phyloP scores from a whole-genome alignment of 1,139 yeast species.

The Blastobotrys arbuscula region DNA sequence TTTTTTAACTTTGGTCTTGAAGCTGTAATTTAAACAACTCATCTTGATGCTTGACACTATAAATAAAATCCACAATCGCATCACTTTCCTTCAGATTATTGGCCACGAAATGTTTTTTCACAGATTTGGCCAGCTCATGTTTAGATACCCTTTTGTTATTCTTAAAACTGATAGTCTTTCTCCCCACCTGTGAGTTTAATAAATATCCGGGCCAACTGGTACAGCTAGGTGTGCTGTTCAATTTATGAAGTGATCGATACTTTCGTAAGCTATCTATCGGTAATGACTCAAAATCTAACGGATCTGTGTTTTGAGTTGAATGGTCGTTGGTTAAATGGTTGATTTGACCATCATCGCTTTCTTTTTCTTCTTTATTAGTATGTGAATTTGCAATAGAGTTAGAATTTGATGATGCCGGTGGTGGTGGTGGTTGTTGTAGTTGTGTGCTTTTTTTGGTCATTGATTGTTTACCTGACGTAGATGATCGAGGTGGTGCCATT shows the following conservation, averaged over 20 bases:
- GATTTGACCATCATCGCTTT: not conserved
- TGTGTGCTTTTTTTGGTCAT: not conserved
- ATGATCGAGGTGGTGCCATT: slow-evolving; percentile 8
- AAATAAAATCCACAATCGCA: slow-evolving; percentile 69
- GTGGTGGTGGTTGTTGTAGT: not conserved
- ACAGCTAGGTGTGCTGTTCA: slow-evolving; percentile 41
- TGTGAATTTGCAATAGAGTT: too few relatives aligned
- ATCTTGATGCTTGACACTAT: slow-evolving; percentile 61
- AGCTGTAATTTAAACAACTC: slow-evolving; percentile 37
- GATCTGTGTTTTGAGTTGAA: slow-evolving; percentile 2
- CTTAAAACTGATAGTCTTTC: slow-evolving; percentile 49
- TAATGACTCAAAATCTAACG: slow-evolving; percentile 52
- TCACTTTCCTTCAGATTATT: slow-evolving; percentile 71
- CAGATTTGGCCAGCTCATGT: slow-evolving; percentile 48
- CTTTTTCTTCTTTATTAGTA: too few relatives aligned
- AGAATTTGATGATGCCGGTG: too few relatives aligned
- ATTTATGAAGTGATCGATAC: slow-evolving; percentile 49
- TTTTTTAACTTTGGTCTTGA: too few relatives aligned
- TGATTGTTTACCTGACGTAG: not conserved
- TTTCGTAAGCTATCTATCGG: slow-evolving; percentile 51
- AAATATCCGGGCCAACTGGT: slow-evolving; percentile 56
- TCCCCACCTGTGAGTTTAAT: slow-evolving; percentile 58
- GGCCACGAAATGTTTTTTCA: slow-evolving; percentile 57
- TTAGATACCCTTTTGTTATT: slow-evolving; percentile 45
- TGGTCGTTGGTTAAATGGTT: not conserved